Evolutionary conservation across 106 monocot genomes (phyloP).

Genomic region (Allium cepa): DNA sequence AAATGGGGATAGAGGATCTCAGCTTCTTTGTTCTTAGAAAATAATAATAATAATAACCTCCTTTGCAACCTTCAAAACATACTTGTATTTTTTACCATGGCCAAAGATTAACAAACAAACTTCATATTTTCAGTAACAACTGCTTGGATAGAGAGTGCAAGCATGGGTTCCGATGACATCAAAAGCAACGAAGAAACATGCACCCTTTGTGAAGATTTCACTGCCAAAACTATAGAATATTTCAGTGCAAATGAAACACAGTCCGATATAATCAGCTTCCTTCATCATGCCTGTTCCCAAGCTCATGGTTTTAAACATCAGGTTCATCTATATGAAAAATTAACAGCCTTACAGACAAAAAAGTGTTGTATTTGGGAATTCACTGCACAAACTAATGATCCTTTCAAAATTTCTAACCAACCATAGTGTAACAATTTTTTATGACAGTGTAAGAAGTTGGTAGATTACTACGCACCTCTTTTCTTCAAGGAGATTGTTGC

Average conservation of each 20-base stretch:
- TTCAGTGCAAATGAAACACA: conserved; percentile 49
- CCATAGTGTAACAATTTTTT: background rate
- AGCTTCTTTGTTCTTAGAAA: background rate
- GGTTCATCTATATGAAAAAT: conserved; percentile 15
- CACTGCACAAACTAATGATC: no score
- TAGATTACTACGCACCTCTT: conserved; percentile 47
- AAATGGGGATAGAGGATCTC: background rate
- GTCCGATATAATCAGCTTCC: conserved; percentile 32
- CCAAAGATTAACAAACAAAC: background rate
- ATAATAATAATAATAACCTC: no score
- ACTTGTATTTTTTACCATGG: background rate
- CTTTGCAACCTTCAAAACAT: background rate
- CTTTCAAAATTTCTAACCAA: no score
- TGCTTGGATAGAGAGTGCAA: conserved; percentile 7
- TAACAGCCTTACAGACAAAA: no score
- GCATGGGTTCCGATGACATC: conserved; percentile 7
- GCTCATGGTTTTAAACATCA: conserved; percentile 31
- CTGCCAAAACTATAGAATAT: conserved; percentile 37
- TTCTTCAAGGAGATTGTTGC: conserved; percentile 36
- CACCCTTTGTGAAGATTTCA: conserved; percentile 49
- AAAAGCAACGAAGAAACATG: conserved; percentile 32
- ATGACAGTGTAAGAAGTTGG: conserved; percentile 43
- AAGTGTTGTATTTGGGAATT: no score
- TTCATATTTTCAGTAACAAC: conserved; percentile 4
- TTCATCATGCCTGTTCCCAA: conserved; percentile 49